Evolutionary conservation across 208 protist genomes (phyloP).

Genomic region (Leishmania braziliensis): DNA sequence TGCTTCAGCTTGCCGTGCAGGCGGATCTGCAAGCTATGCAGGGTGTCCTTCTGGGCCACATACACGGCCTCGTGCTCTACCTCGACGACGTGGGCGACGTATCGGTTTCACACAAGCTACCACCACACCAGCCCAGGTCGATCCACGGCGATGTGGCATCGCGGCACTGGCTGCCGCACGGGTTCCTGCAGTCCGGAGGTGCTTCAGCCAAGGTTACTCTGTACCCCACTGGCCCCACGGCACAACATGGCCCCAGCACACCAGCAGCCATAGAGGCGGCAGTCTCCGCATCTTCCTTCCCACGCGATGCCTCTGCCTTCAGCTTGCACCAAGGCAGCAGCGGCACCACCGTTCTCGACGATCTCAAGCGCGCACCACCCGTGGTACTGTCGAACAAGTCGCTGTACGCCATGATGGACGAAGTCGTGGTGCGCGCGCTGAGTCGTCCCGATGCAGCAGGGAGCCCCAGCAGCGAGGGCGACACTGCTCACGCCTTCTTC

Average conservation of each 20-base stretch:
- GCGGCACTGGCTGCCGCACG: slow-evolving; percentile 26
- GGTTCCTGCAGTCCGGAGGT: slow-evolving; percentile 9
- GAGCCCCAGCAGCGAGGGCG: background rate
- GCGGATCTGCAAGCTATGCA: slow-evolving; percentile 33
- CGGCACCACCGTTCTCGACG: slow-evolving; percentile 16
- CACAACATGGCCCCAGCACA: background rate
- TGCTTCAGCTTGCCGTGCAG: slow-evolving; percentile 39
- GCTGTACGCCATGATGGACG: slow-evolving; percentile 27
- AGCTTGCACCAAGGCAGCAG: background rate
- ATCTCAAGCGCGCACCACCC: slow-evolving; percentile 14
- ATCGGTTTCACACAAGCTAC: background rate
- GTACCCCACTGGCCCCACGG: background rate
- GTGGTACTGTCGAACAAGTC: slow-evolving; percentile 25
- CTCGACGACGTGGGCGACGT: slow-evolving; percentile 23
- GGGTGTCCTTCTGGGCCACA: slow-evolving; percentile 42
- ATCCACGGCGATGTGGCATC: background rate
- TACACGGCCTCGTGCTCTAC: slow-evolving; percentile 35
- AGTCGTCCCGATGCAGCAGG: background rate
- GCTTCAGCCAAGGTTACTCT: background rate
- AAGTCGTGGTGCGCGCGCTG: slow-evolving; percentile 24
- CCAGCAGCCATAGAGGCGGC: background rate
- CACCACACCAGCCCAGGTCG: background rate
- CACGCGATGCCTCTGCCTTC: background rate
- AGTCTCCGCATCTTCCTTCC: background rate
- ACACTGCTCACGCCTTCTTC: background rate